Percentiles rank a stretch among this genome's conserved stretches.
These are phyloP conservation scores for Hanseniaspora uvarum DNA, from an alignment of 1,139 yeast genomes.

Conservation along the genomic window DNA sequence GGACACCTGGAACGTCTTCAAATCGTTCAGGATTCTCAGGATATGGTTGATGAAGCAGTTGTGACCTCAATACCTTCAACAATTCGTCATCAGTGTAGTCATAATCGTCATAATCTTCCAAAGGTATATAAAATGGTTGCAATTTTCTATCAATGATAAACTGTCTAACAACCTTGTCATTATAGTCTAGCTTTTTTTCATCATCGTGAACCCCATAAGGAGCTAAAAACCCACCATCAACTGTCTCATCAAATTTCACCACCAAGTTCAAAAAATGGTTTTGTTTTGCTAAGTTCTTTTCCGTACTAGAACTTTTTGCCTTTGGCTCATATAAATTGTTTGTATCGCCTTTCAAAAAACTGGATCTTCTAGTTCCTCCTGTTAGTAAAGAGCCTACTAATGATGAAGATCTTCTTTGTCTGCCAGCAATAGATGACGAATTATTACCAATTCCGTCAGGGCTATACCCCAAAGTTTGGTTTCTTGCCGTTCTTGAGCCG, in stretches of 20 bases:
- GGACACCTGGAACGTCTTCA: slow-evolving; percentile 43
- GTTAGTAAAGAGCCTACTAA: slow-evolving; percentile 24
- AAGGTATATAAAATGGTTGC: slow-evolving; percentile 86
- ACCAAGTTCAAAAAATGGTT: slow-evolving; percentile 47
- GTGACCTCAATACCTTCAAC: slow-evolving; percentile 43
- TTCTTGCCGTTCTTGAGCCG: slow-evolving; percentile 9
- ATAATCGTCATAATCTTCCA: slow-evolving; percentile 62
- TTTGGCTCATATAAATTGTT: slow-evolving; percentile 15
- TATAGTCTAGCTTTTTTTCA: slow-evolving; percentile 56
- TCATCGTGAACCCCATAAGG: slow-evolving; percentile 79
- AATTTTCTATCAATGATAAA: slow-evolving; percentile 56
- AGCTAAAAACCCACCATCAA: slow-evolving; percentile 73
- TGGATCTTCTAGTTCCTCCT: slow-evolving; percentile 21
- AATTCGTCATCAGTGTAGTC: slow-evolving; percentile 67
- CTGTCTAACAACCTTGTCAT: slow-evolving; percentile 57
- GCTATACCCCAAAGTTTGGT: slow-evolving; percentile 7
- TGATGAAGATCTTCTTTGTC: slow-evolving; percentile 25
- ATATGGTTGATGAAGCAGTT: slow-evolving; percentile 51
- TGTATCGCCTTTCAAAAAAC: slow-evolving; percentile 12
- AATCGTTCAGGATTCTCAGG: slow-evolving; percentile 40
- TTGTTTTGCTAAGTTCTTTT: slow-evolving; percentile 44
- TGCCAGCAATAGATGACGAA: slow-evolving; percentile 7
- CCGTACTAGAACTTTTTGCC: slow-evolving; percentile 37
- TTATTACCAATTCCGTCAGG: slow-evolving; percentile 4
- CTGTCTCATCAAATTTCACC: slow-evolving; percentile 49